phyloP scores from a whole-genome alignment of 805 yeast genomes.

The Ogataea naganishii region DNA sequence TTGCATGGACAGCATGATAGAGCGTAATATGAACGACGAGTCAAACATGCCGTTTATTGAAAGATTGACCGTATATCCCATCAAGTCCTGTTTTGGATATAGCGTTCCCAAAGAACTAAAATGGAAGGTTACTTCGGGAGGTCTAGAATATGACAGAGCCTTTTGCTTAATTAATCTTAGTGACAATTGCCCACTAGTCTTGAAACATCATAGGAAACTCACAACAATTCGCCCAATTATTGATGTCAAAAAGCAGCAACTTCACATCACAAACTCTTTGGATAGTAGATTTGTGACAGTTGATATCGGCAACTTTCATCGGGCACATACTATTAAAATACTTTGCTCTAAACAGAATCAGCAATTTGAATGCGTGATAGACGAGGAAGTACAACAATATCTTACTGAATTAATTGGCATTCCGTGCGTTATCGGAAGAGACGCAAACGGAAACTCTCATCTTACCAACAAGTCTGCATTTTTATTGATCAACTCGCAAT shows the following conservation, averaged over 20 bases:
- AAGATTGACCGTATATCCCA: conserved; percentile 27
- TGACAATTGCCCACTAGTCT: conserved; percentile 18
- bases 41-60: conserved; percentile 13
- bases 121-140: conserved; percentile 23
- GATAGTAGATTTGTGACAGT: conserved; percentile 2
- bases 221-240: conserved; percentile 24
- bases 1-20: conserved; percentile 8
- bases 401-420: conserved; percentile 20
- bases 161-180: conserved; percentile 26
- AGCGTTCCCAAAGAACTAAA: conserved; percentile 12
- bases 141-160: conserved; percentile 31
- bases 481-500: conserved; percentile 23
- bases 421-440: conserved; percentile 28
- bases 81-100: conserved; percentile 33
- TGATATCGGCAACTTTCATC: no score
- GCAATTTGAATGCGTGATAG: conserved; percentile 9
- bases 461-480: conserved; percentile 28
- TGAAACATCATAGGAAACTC: conserved; percentile 28
- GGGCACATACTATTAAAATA: no score
- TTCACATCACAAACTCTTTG: conserved; percentile 8
- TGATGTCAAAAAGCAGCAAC: conserved; percentile 5
- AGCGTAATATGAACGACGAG: conserved; percentile 2
- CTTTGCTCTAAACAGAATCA: no score
- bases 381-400: conserved; percentile 16
- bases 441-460: conserved; percentile 3